phyloP scores from a whole-genome alignment of 768 basidiomycete species.

The Leccinellum luteum region DNA sequence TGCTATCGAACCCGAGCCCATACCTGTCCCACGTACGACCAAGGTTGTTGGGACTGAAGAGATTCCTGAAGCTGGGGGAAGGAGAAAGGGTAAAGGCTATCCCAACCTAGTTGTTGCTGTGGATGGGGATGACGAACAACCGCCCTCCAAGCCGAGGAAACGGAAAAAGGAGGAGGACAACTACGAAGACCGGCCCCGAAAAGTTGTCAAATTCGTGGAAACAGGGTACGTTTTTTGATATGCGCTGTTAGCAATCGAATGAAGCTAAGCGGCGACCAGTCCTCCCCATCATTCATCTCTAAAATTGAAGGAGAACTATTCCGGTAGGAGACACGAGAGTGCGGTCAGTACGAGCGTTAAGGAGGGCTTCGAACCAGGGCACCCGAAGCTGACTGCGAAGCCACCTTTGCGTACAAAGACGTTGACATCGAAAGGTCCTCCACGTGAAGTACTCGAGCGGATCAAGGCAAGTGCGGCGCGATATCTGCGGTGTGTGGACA shows the following conservation, averaged over 20 bases:
- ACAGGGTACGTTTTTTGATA: constrained; percentile 12
- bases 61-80: background rate
- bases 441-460: constrained; percentile 38
- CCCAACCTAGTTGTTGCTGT: background rate
- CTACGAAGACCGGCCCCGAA: constrained; percentile 23
- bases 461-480: constrained; percentile 32
- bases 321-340: background rate
- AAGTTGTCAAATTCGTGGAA: constrained; percentile 17
- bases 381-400: background rate
- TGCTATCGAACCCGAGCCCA: background rate
- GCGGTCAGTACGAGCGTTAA: background rate
- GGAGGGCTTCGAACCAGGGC: background rate
- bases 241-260: background rate
- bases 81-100: background rate
- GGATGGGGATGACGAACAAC: background rate
- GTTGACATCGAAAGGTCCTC: constrained; percentile 32
- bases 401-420: constrained; percentile 10
- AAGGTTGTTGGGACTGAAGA: background rate
- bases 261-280: constrained; percentile 1
- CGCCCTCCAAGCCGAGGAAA: constrained; percentile 14
- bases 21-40: background rate
- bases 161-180: constrained; percentile 21
- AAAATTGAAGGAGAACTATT: constrained; percentile 36
- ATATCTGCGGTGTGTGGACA: constrained; percentile 18
- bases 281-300: constrained; percentile 20